These are phyloP conservation scores for Endocarpon pusillum DNA, from an alignment of 495 filamentous ascomycete species.

Conservation along the genomic window DNA sequence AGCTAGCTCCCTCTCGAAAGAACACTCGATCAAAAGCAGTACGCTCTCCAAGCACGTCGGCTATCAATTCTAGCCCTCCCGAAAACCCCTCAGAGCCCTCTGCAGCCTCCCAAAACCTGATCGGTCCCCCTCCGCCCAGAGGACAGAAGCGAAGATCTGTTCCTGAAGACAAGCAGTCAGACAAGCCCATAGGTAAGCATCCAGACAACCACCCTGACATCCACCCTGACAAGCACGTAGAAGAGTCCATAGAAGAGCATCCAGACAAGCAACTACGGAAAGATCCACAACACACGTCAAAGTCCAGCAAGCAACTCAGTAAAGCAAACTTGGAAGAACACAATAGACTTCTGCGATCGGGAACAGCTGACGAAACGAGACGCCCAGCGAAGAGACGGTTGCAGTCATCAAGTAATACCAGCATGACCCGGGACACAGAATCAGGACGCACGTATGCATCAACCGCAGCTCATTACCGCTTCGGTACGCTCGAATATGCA, in stretches of 20 bases:
- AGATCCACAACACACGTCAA: not conserved
- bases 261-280: conserved; percentile 1
- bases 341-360: too few relatives aligned
- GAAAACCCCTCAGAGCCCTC: not conserved
- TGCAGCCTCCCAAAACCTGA: not conserved
- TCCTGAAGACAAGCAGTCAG: not conserved
- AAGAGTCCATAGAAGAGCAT: too few relatives aligned
- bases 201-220: too few relatives aligned
- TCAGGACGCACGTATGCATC: not conserved
- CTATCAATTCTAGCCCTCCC: not conserved
- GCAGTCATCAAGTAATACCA: not conserved
- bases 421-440: not conserved
- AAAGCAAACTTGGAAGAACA: not conserved
- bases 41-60: not conserved
- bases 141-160: not conserved
- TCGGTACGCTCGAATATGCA: conserved; percentile 3
- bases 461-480: conserved; percentile 1
- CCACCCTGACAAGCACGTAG: too few relatives aligned
- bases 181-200: not conserved
- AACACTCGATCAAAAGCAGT: not conserved
- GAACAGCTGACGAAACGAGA: not conserved
- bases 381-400: not conserved
- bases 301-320: not conserved
- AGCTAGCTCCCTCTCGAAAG: not conserved
- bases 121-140: not conserved